phyloP scores from a whole-genome alignment of 164 flowering plant genomes.

The Vitis labrusca region DNA sequence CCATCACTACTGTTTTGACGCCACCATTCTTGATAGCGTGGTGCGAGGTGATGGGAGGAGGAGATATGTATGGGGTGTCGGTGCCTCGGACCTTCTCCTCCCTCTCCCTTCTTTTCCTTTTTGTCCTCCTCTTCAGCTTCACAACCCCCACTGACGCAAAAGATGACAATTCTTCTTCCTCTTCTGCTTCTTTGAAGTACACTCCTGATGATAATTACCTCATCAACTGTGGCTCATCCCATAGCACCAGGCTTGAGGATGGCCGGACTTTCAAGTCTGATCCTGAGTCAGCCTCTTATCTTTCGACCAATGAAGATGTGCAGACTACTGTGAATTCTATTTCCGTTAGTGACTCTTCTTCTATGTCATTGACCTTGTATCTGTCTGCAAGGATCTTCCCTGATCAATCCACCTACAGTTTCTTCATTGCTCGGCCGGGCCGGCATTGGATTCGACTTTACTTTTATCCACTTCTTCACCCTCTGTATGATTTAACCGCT shows the following conservation, averaged over 20 bases:
- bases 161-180: background rate
- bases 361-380: conserved; percentile 35
- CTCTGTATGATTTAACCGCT: conserved; percentile 36
- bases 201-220: conserved; percentile 51
- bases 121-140: conserved; percentile 3
- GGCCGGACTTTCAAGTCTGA: conserved; percentile 77
- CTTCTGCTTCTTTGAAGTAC: conserved; percentile 5
- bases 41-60: conserved; percentile 30
- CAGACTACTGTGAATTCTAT: conserved; percentile 31
- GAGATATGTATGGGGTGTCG: conserved; percentile 13
- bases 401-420: conserved; percentile 45
- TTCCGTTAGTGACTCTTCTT: conserved; percentile 12
- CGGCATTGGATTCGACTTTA: conserved; percentile 72
- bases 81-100: conserved; percentile 22
- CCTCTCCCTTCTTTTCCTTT: conserved; percentile 14
- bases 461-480: conserved; percentile 63
- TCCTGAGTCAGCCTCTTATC: conserved; percentile 38
- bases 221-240: conserved; percentile 63
- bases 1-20: background rate
- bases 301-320: conserved; percentile 54
- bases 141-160: too few relatives aligned
- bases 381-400: conserved; percentile 58
- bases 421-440: conserved; percentile 50
- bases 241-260: conserved; percentile 46
- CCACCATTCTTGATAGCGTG: background rate